These are phyloP conservation scores for Phaffia tasmanica DNA, from an alignment of 768 basidiomycete species.

Conservation along the genomic window DNA sequence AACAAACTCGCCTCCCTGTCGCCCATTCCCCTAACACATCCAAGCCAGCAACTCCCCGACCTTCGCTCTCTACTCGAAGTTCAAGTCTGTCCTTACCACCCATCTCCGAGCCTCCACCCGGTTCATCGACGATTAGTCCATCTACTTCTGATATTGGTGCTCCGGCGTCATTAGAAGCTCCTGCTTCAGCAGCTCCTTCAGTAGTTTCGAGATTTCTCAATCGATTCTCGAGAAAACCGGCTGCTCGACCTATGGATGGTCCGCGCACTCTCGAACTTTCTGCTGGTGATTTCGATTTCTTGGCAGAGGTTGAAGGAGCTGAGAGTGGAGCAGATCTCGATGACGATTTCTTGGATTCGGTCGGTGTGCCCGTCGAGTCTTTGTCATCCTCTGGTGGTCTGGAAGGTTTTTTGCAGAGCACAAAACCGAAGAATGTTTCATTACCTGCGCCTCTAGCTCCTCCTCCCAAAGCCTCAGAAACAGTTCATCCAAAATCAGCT, in stretches of 20 bases:
- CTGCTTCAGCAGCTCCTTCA: neutral
- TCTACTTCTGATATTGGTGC: neutral
- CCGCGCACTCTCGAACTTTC: slow-evolving; percentile 15
- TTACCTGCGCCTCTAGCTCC: too few relatives aligned
- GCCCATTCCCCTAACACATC: neutral
- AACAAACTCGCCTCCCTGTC: too few relatives aligned
- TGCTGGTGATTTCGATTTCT: slow-evolving; percentile 17
- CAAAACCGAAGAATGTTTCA: too few relatives aligned
- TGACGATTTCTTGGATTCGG: too few relatives aligned
- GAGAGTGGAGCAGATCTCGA: too few relatives aligned
- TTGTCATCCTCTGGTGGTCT: too few relatives aligned
- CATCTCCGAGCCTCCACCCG: neutral
- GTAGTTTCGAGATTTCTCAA: slow-evolving; percentile 20
- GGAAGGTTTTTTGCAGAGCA: too few relatives aligned
- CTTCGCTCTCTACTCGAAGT: neutral
- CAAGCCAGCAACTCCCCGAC: neutral
- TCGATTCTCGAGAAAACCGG: slow-evolving; percentile 20
- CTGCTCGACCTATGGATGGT: neutral
- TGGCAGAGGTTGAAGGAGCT: slow-evolving; percentile 11
- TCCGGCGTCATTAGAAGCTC: too few relatives aligned
- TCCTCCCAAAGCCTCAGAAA: too few relatives aligned
- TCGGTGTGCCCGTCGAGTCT: too few relatives aligned
- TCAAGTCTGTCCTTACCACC: too few relatives aligned
- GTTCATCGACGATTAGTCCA: neutral
- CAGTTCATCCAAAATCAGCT: too few relatives aligned